phyloP scores from a whole-genome alignment of 176 grass and related monocot species.

The Ampelocalamus luodianensis region DNA sequence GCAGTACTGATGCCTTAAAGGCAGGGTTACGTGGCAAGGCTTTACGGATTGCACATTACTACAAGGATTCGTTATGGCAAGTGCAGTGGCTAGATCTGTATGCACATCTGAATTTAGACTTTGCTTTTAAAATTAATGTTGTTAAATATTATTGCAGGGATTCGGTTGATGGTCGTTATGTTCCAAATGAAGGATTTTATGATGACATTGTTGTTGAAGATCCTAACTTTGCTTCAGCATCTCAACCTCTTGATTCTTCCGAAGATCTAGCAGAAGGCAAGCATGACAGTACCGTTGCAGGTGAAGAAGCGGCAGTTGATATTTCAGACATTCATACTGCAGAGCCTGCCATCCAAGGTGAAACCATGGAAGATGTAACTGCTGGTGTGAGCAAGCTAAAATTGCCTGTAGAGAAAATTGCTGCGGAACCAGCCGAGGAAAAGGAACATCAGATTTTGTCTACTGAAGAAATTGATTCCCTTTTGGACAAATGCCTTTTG shows the following conservation, averaged over 20 bases:
- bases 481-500: constrained; percentile 87
- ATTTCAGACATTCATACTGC: constrained; percentile 37
- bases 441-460: constrained; percentile 66
- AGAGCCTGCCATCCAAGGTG: constrained; percentile 41
- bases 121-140: constrained; percentile 34
- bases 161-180: constrained; percentile 77
- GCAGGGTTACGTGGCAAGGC: constrained; percentile 91
- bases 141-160: constrained; percentile 60
- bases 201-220: constrained; percentile 89
- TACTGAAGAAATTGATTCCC: constrained; percentile 84
- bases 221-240: constrained; percentile 58
- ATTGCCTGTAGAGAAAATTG: constrained; percentile 47
- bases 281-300: constrained; percentile 26
- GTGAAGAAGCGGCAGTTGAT: constrained; percentile 47
- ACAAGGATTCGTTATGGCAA: constrained; percentile 88
- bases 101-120: constrained; percentile 3
- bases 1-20: constrained; percentile 65
- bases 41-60: constrained; percentile 80
- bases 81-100: constrained; percentile 35
- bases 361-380: constrained; percentile 60
- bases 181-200: constrained; percentile 93
- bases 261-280: constrained; percentile 48
- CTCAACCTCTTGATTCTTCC: constrained; percentile 41
- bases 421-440: constrained; percentile 59
- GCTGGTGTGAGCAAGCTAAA: constrained; percentile 55